Conservation (phyloP, 2,329 filamentous ascomycete genomes). For the Pseudogymnoascus sp. region DNA sequence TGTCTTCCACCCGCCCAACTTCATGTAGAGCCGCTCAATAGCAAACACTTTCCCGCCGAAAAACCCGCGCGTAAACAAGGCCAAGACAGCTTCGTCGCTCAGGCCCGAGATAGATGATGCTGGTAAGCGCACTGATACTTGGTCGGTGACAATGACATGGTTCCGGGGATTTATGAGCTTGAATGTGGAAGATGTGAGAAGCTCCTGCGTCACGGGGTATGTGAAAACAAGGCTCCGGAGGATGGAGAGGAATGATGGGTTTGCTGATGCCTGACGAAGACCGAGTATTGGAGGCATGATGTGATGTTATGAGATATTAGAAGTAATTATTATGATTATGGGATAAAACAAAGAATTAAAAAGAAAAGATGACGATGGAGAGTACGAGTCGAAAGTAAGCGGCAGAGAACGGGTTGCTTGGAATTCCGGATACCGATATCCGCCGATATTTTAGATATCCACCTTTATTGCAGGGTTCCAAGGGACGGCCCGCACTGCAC, state of each 20-base stretch:
- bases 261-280: not conserved
- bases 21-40: slow-evolving; percentile 16
- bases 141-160: slow-evolving; percentile 2
- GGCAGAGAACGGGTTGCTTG: not conserved
- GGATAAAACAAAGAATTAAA: not conserved
- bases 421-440: not conserved
- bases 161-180: not conserved
- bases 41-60: slow-evolving; percentile 20
- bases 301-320: not conserved
- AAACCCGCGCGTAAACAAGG: slow-evolving; percentile 19
- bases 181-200: slow-evolving; percentile 6
- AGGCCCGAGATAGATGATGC: slow-evolving; percentile 12
- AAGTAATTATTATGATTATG: not conserved
- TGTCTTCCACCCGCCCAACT: not conserved
- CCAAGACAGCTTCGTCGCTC: slow-evolving; percentile 19
- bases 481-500: not conserved
- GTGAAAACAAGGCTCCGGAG: slow-evolving; percentile 5
- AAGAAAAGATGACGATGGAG: not conserved
- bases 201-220: slow-evolving; percentile 4
- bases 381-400: not conserved
- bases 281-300: not conserved
- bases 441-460: not conserved
- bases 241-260: slow-evolving; percentile 4
- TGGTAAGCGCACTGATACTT: slow-evolving; percentile 1
- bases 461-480: not conserved